Conservation (phyloP, 441 rosid species). For the Mallotus repandus region DNA sequence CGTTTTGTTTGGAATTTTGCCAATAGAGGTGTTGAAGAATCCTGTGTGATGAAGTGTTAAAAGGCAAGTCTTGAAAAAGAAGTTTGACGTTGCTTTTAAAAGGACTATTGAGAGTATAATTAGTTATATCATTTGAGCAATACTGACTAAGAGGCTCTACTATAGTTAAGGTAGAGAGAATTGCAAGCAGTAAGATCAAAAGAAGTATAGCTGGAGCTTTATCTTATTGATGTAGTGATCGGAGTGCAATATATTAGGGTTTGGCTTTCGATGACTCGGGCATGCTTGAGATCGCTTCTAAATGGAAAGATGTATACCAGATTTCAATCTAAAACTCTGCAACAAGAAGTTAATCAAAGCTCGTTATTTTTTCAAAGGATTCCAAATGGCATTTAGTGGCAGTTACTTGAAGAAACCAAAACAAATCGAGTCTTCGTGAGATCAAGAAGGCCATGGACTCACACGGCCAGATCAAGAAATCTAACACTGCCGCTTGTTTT, state of each 20-base stretch:
- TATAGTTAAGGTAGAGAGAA: neutral
- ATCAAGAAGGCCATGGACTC: conserved; percentile 86
- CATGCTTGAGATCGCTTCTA: conserved; percentile 58
- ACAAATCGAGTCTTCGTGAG: conserved; percentile 72
- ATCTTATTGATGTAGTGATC: conserved; percentile 45
- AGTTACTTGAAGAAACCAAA: conserved; percentile 35
- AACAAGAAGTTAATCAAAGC: conserved; percentile 84
- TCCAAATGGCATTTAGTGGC: conserved; percentile 55
- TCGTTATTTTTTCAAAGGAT: conserved; percentile 72
- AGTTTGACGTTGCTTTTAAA: conserved; percentile 24
- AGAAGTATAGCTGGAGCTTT: neutral
- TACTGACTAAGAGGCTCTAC: neutral
- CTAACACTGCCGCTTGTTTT: conserved; percentile 76
- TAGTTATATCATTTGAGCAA: neutral
- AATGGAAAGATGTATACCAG: conserved; percentile 67
- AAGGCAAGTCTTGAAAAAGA: conserved; percentile 17
- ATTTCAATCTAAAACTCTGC: conserved; percentile 60
- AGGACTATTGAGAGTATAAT: neutral
- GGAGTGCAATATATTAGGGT: conserved; percentile 87
- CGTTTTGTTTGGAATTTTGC: conserved; percentile 20
- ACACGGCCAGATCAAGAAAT: conserved; percentile 77
- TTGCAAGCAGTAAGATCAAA: conserved; percentile 1
- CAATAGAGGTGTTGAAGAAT: conserved; percentile 23
- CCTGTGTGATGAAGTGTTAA: conserved; percentile 22
- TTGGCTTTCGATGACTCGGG: conserved; percentile 71